Evolutionary conservation across 139 green algal genomes (phyloP).

Genomic region (Picochlorum sp.): DNA sequence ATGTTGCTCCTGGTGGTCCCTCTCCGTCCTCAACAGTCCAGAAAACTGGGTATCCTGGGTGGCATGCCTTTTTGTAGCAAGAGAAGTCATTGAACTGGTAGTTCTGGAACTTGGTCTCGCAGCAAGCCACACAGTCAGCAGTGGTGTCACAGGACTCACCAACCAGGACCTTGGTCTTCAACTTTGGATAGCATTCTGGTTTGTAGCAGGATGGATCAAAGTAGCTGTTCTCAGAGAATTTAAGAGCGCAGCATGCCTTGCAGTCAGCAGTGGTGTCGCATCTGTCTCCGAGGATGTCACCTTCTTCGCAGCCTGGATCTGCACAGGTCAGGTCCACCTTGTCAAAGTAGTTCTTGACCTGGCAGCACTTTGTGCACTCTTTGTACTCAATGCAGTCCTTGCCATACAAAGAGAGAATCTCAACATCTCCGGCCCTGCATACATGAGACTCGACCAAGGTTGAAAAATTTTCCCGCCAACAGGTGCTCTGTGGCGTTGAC

Average conservation of each 20-base stretch:
- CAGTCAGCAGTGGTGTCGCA: neutral
- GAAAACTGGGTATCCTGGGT: neutral
- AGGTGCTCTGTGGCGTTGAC: too few relatives aligned
- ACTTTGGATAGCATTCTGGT: neutral
- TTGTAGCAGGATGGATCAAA: neutral
- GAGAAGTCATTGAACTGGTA: neutral
- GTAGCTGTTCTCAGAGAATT: conserved; percentile 1
- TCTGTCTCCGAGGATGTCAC: neutral
- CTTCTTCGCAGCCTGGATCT: neutral
- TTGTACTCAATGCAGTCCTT: neutral
- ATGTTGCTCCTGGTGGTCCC: neutral
- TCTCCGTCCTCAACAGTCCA: neutral
- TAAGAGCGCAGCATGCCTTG: neutral
- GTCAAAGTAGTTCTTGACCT: neutral
- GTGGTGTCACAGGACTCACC: neutral
- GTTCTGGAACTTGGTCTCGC: neutral
- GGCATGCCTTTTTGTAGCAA: neutral
- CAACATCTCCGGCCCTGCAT: conserved; percentile 2
- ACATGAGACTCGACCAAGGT: too few relatives aligned
- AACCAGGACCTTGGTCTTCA: neutral
- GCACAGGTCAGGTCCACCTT: neutral
- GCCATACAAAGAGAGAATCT: neutral
- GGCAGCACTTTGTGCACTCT: conserved; percentile 1
- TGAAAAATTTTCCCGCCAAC: too few relatives aligned
- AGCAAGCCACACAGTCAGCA: neutral